Percentiles rank a stretch among this genome's conserved stretches.
phyloP scores from a whole-genome alignment of 1,284 basidiomycete genomes.

The Neotropicomus parvogracilis region DNA sequence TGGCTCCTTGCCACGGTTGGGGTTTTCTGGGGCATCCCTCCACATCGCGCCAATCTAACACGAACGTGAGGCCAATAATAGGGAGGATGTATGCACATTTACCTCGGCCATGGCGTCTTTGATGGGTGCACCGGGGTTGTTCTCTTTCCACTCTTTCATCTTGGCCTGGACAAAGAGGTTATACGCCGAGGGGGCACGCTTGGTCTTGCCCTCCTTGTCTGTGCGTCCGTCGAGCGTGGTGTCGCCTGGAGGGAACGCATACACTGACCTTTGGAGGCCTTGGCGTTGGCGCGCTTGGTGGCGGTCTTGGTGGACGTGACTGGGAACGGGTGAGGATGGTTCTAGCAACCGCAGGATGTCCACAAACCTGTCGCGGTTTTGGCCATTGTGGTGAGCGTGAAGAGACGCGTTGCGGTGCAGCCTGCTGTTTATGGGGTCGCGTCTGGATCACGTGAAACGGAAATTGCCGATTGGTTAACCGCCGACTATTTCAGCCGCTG shows the following conservation, averaged over 20 bases:
- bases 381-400: constrained; percentile 29
- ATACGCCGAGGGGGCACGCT: constrained; percentile 53
- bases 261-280: constrained; percentile 34
- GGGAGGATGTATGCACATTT: constrained; percentile 19
- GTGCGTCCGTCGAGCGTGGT: not conserved
- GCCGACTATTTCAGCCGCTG: constrained; percentile 24
- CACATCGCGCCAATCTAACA: constrained; percentile 50
- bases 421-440: constrained; percentile 20
- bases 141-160: constrained; percentile 51
- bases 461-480: constrained; percentile 17
- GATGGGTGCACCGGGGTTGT: constrained; percentile 44
- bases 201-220: constrained; percentile 44
- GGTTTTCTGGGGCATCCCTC: constrained; percentile 56
- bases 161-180: constrained; percentile 51
- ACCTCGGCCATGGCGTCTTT: constrained; percentile 55
- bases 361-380: constrained; percentile 36
- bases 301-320: constrained; percentile 50
- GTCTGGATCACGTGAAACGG: constrained; percentile 34
- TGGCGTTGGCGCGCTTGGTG: constrained; percentile 46
- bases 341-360: too few species aligned
- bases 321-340: constrained; percentile 19
- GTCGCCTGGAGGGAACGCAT: not conserved
- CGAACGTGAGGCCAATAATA: constrained; percentile 11
- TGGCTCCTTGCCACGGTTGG: constrained; percentile 50
- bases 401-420: constrained; percentile 8